phyloP scores from a whole-genome alignment of 495 filamentous ascomycete genomes.

The Aspergillus leporis region DNA sequence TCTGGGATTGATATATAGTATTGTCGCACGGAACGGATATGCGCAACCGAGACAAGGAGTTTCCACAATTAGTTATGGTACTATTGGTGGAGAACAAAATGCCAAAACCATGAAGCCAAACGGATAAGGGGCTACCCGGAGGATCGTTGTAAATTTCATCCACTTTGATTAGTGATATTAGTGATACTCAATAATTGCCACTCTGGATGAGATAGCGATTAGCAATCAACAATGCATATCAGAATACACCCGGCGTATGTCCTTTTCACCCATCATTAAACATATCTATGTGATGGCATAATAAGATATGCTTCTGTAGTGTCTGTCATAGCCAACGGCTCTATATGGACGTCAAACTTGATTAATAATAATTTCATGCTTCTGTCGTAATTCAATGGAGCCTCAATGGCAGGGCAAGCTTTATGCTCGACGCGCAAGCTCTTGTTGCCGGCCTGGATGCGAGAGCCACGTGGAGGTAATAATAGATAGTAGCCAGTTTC shows the following conservation, averaged over 20 bases:
- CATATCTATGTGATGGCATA: too few relatives aligned
- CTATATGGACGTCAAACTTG: too few relatives aligned
- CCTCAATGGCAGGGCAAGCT: too few relatives aligned
- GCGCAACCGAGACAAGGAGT: background rate
- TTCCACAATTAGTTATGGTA: background rate
- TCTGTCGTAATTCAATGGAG: background rate
- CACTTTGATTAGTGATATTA: background rate
- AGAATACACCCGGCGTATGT: too few relatives aligned
- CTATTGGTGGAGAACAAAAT: too few relatives aligned
- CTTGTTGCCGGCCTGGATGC: background rate
- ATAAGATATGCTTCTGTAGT: too few relatives aligned
- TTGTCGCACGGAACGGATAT: background rate
- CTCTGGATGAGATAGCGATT: background rate
- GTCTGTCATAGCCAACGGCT: too few relatives aligned
- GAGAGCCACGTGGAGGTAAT: background rate
- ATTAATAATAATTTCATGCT: too few relatives aligned
- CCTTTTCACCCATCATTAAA: too few relatives aligned
- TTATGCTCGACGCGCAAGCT: background rate
- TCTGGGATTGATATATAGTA: background rate
- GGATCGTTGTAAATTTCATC: background rate
- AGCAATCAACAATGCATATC: background rate
- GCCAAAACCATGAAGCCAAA: background rate
- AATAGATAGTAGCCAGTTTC: too few relatives aligned
- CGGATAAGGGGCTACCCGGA: background rate
- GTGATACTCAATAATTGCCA: background rate